Percentiles rank a stretch among this genome's conserved stretches.
These are phyloP conservation scores for Punica granatum DNA, from an alignment of 345 rosid genomes.

Conservation along the genomic window DNA sequence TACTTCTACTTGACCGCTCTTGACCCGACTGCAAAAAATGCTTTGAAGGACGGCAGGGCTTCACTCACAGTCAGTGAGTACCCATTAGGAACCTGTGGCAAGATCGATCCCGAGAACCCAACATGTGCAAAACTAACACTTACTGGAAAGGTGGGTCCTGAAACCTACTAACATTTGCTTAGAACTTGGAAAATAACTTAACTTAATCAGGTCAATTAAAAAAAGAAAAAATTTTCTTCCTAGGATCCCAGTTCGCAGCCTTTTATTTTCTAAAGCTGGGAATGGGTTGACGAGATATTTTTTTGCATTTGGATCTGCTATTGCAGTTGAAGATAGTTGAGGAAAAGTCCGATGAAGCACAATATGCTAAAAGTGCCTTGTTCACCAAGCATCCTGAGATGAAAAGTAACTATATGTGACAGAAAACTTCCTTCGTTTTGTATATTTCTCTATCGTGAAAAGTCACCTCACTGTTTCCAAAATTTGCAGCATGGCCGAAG, in stretches of 20 bases:
- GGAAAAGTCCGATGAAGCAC: conserved; percentile 46
- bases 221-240: neutral
- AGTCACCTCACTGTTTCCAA: neutral
- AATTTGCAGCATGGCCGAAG: conserved; percentile 69
- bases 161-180: neutral
- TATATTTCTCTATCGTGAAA: neutral
- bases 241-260: neutral
- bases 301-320: neutral
- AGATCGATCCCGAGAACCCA: conserved; percentile 82
- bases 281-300: neutral
- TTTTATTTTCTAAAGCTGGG: neutral
- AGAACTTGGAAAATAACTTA: neutral
- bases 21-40: conserved; percentile 91
- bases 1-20: conserved; percentile 91
- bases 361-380: conserved; percentile 45
- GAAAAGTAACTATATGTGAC: conserved; percentile 39
- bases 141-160: conserved; percentile 62
- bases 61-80: conserved; percentile 77
- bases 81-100: conserved; percentile 86
- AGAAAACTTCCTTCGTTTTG: neutral
- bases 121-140: conserved; percentile 84
- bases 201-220: neutral
- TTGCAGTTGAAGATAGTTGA: conserved; percentile 45
- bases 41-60: conserved; percentile 61
- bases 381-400: conserved; percentile 89